Conservation (phyloP, 2,329 filamentous ascomycete genomes). For the Alternaria sp. region DNA sequence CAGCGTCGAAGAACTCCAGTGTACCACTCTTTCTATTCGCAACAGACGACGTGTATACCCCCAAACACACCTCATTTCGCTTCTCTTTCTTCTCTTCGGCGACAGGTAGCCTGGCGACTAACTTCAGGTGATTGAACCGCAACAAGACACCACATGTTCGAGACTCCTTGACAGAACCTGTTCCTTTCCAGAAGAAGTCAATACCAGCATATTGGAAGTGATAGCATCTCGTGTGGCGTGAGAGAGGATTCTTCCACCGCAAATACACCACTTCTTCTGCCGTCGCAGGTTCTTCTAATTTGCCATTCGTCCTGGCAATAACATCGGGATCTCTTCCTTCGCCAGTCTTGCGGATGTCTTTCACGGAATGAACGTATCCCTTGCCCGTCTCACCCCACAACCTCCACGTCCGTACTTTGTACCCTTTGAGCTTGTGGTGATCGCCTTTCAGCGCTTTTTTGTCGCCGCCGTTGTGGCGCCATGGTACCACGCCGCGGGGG, state of each 20-base stretch:
- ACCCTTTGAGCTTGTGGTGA: constrained; percentile 30
- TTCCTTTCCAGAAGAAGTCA: constrained; percentile 47
- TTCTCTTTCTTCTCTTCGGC: not conserved
- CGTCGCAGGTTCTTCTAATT: not conserved
- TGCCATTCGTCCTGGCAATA: not conserved
- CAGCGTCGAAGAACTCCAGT: constrained; percentile 35
- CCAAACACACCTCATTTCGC: constrained; percentile 32
- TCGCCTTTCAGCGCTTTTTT: constrained; percentile 14
- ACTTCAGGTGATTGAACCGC: constrained; percentile 41
- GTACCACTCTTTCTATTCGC: constrained; percentile 34
- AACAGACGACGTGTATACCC: constrained; percentile 36
- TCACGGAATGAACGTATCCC: constrained; percentile 30
- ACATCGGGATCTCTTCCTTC: constrained; percentile 23
- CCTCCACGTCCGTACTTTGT: constrained; percentile 39
- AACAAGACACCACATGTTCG: constrained; percentile 29
- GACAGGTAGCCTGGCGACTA: constrained; percentile 23
- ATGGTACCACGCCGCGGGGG: constrained; percentile 37
- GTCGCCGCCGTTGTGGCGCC: constrained; percentile 26
- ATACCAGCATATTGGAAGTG: constrained; percentile 34
- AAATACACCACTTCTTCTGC: constrained; percentile 36
- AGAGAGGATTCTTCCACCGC: constrained; percentile 35
- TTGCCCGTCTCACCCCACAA: constrained; percentile 44
- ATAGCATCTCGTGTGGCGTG: constrained; percentile 35
- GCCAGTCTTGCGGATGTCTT: constrained; percentile 20
- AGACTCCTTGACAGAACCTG: constrained; percentile 32